A percentile compares a stretch with the other conserved stretches of the same genome.
These are phyloP conservation scores for Pyricularia sp. DNA, from an alignment of 2,329 filamentous ascomycete species.

Conservation along the genomic window DNA sequence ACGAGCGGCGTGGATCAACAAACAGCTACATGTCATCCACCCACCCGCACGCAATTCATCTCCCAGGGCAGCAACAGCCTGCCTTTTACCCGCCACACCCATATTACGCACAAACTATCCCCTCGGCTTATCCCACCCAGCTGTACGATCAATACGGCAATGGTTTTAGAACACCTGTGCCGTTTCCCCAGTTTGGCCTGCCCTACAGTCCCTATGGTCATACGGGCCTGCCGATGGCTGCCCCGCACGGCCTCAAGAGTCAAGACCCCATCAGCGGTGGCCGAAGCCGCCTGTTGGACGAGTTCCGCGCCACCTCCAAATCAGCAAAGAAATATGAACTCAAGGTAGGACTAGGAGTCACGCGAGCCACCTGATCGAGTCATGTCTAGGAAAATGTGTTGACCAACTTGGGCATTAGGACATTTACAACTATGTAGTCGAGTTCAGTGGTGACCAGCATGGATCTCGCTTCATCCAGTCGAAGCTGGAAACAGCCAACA, in stretches of 20 bases:
- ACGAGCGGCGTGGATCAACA: neutral
- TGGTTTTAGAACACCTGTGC: slow-evolving; percentile 22
- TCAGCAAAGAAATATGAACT: slow-evolving; percentile 68
- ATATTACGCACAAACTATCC: neutral
- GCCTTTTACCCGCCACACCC: slow-evolving; percentile 1
- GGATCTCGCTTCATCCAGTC: slow-evolving; percentile 93
- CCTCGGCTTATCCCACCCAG: slow-evolving; percentile 22
- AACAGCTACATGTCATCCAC: slow-evolving; percentile 1
- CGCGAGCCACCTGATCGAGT: neutral
- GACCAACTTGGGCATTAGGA: slow-evolving; percentile 36
- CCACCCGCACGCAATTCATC: neutral
- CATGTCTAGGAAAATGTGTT: slow-evolving; percentile 6
- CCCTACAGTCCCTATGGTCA: slow-evolving; percentile 14
- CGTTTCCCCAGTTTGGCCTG: slow-evolving; percentile 21
- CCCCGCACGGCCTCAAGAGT: slow-evolving; percentile 34
- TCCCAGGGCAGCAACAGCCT: neutral
- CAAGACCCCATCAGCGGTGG: slow-evolving; percentile 51
- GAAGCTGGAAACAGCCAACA: slow-evolving; percentile 86
- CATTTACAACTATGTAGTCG: slow-evolving; percentile 78
- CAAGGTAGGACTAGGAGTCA: slow-evolving; percentile 38
- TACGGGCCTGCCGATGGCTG: slow-evolving; percentile 17
- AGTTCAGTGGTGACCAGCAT: slow-evolving; percentile 93
- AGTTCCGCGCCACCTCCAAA: slow-evolving; percentile 69
- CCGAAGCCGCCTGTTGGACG: slow-evolving; percentile 65
- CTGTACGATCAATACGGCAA: slow-evolving; percentile 27